These are phyloP conservation scores for Phoma sp. DNA, from an alignment of 2,329 filamentous ascomycete species.

Conservation along the genomic window DNA sequence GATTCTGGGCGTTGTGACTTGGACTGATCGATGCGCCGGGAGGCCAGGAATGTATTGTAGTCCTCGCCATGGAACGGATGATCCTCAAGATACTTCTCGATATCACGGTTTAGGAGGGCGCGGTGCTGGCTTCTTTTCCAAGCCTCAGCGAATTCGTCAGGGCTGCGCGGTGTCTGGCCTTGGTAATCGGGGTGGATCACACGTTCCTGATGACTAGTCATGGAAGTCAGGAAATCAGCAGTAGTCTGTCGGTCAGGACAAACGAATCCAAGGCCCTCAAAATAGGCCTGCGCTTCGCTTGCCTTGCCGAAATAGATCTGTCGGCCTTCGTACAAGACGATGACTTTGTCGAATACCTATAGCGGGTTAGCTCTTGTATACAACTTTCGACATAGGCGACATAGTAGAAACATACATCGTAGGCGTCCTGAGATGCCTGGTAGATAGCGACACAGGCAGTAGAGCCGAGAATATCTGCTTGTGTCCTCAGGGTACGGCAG, in stretches of 20 bases:
- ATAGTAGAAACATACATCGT: constrained; percentile 68
- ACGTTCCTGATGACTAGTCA: constrained; percentile 62
- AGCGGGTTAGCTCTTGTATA: too few relatives aligned
- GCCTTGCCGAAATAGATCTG: constrained; percentile 79
- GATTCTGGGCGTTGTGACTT: constrained; percentile 68
- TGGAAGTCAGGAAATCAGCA: constrained; percentile 77
- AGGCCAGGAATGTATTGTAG: constrained; percentile 55
- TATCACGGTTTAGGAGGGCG: too few relatives aligned
- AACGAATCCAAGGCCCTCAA: constrained; percentile 72
- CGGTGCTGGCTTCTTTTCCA: too few relatives aligned
- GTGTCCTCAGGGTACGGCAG: constrained; percentile 57
- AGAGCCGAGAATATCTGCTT: constrained; percentile 58
- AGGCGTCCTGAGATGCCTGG: constrained; percentile 59
- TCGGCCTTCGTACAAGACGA: constrained; percentile 77
- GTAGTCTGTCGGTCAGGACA: constrained; percentile 74
- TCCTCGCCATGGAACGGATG: constrained; percentile 56
- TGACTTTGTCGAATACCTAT: constrained; percentile 79
- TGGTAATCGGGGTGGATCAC: constrained; percentile 55
- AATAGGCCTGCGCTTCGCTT: constrained; percentile 67
- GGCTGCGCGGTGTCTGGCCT: constrained; percentile 55
- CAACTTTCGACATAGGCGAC: too few relatives aligned
- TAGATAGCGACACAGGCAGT: constrained; percentile 66
- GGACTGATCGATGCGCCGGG: constrained; percentile 56
- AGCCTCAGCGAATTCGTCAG: constrained; percentile 58
- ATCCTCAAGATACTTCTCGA: constrained; percentile 54